Percentiles rank a stretch among this genome's conserved stretches.
phyloP scores from a whole-genome alignment of 2,329 filamentous ascomycete genomes.

The Pseudogymnoascus verrucosus region DNA sequence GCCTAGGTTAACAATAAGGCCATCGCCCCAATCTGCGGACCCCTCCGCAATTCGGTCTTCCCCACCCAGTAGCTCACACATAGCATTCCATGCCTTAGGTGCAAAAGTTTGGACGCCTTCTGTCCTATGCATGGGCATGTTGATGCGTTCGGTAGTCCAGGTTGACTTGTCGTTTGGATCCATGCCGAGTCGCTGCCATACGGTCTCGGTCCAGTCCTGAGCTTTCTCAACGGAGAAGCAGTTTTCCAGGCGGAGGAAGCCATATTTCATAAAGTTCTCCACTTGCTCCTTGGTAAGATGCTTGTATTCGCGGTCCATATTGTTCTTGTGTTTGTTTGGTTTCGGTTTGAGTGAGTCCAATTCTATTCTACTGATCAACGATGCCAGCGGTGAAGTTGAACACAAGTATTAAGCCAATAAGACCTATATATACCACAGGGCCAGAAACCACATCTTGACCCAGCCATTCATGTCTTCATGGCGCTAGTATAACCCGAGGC shows the following conservation, averaged over 20 bases:
- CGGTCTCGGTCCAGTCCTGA: constrained; percentile 36
- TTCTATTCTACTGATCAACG: neutral
- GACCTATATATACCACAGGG: neutral
- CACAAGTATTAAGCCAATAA: neutral
- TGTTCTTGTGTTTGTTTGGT: neutral
- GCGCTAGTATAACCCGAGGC: neutral
- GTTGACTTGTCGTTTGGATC: constrained; percentile 54
- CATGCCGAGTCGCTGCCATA: constrained; percentile 62
- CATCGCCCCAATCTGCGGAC: constrained; percentile 55
- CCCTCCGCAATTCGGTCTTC: constrained; percentile 43
- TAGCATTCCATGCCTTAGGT: constrained; percentile 58
- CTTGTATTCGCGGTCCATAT: neutral
- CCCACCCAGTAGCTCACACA: constrained; percentile 58
- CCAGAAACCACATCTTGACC: neutral
- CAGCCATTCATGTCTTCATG: neutral
- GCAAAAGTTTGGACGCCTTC: constrained; percentile 49
- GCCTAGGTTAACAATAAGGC: constrained; percentile 63
- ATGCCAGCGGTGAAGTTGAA: neutral
- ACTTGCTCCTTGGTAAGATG: constrained; percentile 38
- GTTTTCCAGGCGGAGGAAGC: constrained; percentile 44
- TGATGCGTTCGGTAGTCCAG: constrained; percentile 52
- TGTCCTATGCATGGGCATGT: constrained; percentile 55
- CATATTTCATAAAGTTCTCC: constrained; percentile 46
- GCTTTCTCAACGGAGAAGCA: constrained; percentile 44
- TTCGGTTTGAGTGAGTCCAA: neutral